phyloP scores from a whole-genome alignment of 768 basidiomycete species.

The Psilocybe sp. region DNA sequence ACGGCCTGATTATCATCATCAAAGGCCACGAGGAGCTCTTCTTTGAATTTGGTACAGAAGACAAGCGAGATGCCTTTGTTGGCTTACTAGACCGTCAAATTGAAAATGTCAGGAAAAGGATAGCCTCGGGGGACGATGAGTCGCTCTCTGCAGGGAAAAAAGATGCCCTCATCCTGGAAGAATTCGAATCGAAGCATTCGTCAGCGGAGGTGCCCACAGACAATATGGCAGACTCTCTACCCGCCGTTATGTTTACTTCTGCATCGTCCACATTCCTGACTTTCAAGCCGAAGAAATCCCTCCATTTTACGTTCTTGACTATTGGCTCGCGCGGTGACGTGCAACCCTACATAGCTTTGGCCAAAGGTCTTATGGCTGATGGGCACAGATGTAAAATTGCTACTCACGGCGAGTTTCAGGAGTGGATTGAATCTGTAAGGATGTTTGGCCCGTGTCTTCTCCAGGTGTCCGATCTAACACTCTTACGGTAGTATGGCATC shows the following conservation, averaged over 20 bases:
- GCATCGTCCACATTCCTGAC: conserved; percentile 95
- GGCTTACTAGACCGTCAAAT: conserved; percentile 75
- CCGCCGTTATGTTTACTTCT: conserved; percentile 95
- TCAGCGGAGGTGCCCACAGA: conserved; percentile 45
- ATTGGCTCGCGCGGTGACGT: conserved; percentile 97
- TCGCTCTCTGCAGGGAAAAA: conserved; percentile 51
- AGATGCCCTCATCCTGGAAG: conserved; percentile 81
- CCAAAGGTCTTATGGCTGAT: conserved; percentile 86
- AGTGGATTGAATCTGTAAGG: conserved; percentile 93
- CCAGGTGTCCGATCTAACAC: neutral
- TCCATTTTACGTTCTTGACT: conserved; percentile 92
- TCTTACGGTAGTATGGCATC: conserved; percentile 75
- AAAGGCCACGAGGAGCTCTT: conserved; percentile 98
- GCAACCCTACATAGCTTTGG: conserved; percentile 95
- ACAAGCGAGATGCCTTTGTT: conserved; percentile 78
- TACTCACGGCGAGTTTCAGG: conserved; percentile 91
- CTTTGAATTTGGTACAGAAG: conserved; percentile 85
- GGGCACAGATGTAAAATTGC: conserved; percentile 91
- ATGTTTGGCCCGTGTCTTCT: conserved; percentile 5
- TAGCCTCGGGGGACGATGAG: conserved; percentile 40
- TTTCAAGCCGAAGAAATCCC: conserved; percentile 83
- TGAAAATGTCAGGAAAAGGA: conserved; percentile 60
- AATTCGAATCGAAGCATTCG: conserved; percentile 60
- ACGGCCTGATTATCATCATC: conserved; percentile 86
- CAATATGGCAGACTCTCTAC: conserved; percentile 63